These are phyloP conservation scores for rapeseed (Brassica napus) DNA, from an alignment of 345 rosid species.

Conservation along the genomic window Da-Ae NC_063439.1:20944001-20944500, in stretches of 20 bases:
- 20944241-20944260: too few relatives aligned
- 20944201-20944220: not conserved
- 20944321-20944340: too few relatives aligned
- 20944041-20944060: not conserved
- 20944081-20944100: not conserved
- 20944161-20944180: not conserved
- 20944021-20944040: not conserved
- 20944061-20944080: not conserved
- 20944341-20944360: too few relatives aligned
- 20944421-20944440: slow-evolving; percentile 7
- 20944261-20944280: too few relatives aligned
- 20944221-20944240: too few relatives aligned
- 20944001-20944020: not conserved
- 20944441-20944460: slow-evolving; percentile 5
- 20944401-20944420: not conserved
- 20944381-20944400: not conserved
- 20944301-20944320: too few relatives aligned
- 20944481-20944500: too few relatives aligned
- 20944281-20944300: too few relatives aligned
- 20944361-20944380: too few relatives aligned
- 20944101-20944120: not conserved
- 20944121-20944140: not conserved
- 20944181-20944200: not conserved
- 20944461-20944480: not conserved
- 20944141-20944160: too few relatives aligned